These are phyloP conservation scores for Parsonsia alboflavescens DNA, from an alignment of 257 asterid species.

Conservation along the genomic window DNA sequence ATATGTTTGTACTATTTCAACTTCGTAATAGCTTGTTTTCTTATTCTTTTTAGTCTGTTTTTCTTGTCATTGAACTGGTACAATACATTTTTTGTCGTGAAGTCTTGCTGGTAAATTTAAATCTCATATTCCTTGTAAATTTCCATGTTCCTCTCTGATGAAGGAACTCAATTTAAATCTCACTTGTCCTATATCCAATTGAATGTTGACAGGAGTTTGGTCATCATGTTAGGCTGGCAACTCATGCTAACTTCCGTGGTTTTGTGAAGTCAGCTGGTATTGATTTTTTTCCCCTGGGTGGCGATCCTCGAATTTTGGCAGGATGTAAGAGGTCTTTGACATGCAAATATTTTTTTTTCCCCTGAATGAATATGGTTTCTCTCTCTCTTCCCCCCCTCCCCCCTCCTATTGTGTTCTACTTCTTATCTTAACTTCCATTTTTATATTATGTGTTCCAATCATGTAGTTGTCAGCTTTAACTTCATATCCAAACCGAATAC, in stretches of 20 bases:
- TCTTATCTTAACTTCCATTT: no score
- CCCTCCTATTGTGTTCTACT: background rate
- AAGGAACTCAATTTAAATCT: slow-evolving; percentile 1
- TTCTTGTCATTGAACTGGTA: background rate
- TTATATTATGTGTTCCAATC: background rate
- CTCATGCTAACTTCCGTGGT: slow-evolving; percentile 77
- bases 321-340: slow-evolving; percentile 88
- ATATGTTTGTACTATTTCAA: background rate
- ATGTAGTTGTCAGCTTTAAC: background rate
- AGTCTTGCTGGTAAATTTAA: slow-evolving; percentile 3
- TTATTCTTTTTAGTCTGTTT: background rate
- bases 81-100: background rate
- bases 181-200: slow-evolving; percentile 21
- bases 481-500: background rate
- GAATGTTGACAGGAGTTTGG: slow-evolving; percentile 62
- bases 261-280: slow-evolving; percentile 89
- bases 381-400: background rate
- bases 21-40: background rate
- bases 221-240: slow-evolving; percentile 88
- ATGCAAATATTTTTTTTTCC: slow-evolving; percentile 15
- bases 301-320: slow-evolving; percentile 95
- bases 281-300: slow-evolving; percentile 89
- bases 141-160: background rate
- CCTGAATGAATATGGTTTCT: background rate
- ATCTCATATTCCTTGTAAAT: no score